Evolutionary conservation across 805 yeast species (phyloP).

Genomic region (Candida odintsovae): DNA sequence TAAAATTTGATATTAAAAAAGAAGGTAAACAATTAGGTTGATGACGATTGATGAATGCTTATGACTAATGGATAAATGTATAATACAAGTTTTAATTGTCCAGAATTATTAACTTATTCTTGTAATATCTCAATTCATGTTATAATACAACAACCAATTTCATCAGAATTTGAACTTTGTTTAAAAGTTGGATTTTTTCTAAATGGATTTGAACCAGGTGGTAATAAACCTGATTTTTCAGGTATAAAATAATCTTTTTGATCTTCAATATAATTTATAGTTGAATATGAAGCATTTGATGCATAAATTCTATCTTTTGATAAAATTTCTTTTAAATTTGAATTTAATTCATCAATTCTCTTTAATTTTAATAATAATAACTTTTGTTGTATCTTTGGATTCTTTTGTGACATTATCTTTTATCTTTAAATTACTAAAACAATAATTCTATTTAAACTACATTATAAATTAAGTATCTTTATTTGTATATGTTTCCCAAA

Average conservation of each 20-base stretch:
- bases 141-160: conserved; percentile 28
- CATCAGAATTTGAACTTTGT: neutral
- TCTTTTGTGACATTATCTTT: conserved; percentile 1
- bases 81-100: neutral
- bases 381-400: conserved; percentile 29
- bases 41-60: neutral
- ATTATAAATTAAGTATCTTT: too few species aligned
- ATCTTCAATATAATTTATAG: conserved; percentile 31
- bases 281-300: conserved; percentile 50
- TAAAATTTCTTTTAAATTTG: conserved; percentile 45
- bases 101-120: too few species aligned
- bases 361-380: conserved; percentile 52
- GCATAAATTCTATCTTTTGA: conserved; percentile 56
- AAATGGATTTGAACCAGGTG: conserved; percentile 33
- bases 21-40: conserved; percentile 42
- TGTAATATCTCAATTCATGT: conserved; percentile 25
- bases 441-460: too few species aligned
- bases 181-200: conserved; percentile 17
- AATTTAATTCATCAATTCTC: conserved; percentile 53
- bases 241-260: conserved; percentile 33
- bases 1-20: conserved; percentile 41
- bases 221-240: conserved; percentile 34
- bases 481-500: too few species aligned
- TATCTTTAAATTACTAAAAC: too few species aligned
- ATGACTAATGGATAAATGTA: neutral